These are phyloP conservation scores for Xylaria castorea DNA, from an alignment of 495 filamentous ascomycete genomes.

Conservation along the genomic window DNA sequence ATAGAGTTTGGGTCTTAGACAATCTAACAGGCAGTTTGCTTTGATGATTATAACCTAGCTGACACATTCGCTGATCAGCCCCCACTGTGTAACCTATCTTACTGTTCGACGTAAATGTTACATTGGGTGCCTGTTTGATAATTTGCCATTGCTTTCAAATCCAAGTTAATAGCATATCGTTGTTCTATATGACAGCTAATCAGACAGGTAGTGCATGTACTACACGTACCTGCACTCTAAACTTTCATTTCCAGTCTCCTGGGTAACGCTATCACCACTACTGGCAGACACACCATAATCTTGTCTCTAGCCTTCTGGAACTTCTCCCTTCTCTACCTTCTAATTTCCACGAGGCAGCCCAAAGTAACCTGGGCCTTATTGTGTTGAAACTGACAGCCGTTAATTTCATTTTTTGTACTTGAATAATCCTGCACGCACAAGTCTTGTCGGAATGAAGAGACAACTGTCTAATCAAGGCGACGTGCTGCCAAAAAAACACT, in stretches of 20 bases:
- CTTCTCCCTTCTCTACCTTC: background rate
- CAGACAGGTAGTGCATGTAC: background rate
- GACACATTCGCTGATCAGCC: background rate
- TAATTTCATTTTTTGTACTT: background rate
- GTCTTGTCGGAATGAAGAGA: conserved; percentile 4
- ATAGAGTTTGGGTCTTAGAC: conserved; percentile 6
- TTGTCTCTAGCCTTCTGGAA: background rate
- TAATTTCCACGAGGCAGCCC: background rate
- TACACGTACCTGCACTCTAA: background rate
- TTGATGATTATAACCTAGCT: background rate
- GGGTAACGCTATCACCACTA: background rate
- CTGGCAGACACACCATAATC: background rate
- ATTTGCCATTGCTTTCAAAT: background rate
- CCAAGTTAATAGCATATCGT: background rate
- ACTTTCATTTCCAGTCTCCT: background rate
- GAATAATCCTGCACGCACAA: background rate
- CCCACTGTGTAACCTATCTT: no score
- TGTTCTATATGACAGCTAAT: background rate
- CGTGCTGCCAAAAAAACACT: background rate
- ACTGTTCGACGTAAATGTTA: background rate
- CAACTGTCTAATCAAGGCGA: background rate
- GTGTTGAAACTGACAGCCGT: background rate
- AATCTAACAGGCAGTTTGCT: background rate
- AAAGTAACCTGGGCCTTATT: background rate
- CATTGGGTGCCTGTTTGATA: background rate